Evolutionary conservation across 257 asterid genomes (phyloP).

Genomic region (Knoxia roxburghii): DNA sequence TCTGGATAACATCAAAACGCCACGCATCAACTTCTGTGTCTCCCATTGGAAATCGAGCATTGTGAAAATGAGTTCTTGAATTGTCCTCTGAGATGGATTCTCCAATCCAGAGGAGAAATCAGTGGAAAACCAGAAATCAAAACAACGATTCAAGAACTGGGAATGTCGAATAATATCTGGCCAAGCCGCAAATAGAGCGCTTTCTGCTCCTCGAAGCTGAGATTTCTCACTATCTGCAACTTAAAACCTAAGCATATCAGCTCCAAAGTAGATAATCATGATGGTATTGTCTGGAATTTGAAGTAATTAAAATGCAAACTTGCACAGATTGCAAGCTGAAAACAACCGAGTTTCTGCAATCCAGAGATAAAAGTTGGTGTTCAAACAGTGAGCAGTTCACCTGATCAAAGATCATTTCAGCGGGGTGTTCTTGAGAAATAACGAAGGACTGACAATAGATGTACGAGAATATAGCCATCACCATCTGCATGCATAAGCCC

Average conservation of each 20-base stretch:
- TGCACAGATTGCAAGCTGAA: not conserved
- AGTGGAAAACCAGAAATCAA: too few relatives aligned
- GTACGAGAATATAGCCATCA: conserved; percentile 65
- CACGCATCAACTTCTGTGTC: not conserved
- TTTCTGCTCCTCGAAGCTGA: conserved; percentile 56
- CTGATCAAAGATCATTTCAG: conserved; percentile 58
- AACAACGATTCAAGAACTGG: conserved; percentile 15
- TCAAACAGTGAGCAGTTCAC: conserved; percentile 21
- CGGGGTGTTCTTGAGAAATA: conserved; percentile 35
- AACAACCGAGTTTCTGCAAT: not conserved
- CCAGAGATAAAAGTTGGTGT: too few relatives aligned
- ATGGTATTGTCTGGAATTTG: too few relatives aligned
- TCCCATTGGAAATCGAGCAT: too few relatives aligned
- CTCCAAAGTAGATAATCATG: not conserved
- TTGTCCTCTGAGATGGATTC: not conserved
- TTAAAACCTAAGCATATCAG: conserved; percentile 1
- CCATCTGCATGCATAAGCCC: conserved; percentile 39
- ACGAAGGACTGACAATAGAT: conserved; percentile 57
- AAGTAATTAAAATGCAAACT: not conserved
- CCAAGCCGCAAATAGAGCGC: conserved; percentile 48
- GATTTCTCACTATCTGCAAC: conserved; percentile 52
- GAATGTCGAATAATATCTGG: conserved; percentile 38
- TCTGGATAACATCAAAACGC: not conserved
- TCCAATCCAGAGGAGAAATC: not conserved
- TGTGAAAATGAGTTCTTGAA: not conserved